Conservation (phyloP, 192 early-diverging fungal species). For the Coemansia sp. region DNA sequence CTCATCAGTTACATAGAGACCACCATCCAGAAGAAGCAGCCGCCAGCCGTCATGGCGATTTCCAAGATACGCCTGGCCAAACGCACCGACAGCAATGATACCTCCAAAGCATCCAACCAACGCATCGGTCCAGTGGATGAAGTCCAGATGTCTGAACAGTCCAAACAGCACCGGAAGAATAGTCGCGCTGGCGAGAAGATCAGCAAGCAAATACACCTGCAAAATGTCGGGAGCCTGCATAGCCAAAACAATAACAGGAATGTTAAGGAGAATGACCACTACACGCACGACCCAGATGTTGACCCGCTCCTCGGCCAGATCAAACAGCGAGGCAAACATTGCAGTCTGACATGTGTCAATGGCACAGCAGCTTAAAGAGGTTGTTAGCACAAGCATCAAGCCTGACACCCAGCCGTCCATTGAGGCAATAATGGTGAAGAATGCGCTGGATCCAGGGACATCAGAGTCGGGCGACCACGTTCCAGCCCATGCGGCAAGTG, state of each 20-base stretch:
- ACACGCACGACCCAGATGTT: slow-evolving; percentile 51
- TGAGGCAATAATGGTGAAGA: slow-evolving; percentile 66
- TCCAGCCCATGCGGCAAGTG: slow-evolving; percentile 67
- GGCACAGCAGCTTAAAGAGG: slow-evolving; percentile 65
- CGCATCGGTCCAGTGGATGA: slow-evolving; percentile 56
- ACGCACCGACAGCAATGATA: slow-evolving; percentile 54
- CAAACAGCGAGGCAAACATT: slow-evolving; percentile 65
- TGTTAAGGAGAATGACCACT: slow-evolving; percentile 50
- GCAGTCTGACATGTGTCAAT: slow-evolving; percentile 72
- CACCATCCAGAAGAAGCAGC: slow-evolving; percentile 48
- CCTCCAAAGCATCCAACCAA: slow-evolving; percentile 58
- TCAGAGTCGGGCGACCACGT: slow-evolving; percentile 54
- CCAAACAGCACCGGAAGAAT: slow-evolving; percentile 60
- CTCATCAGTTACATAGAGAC: slow-evolving; percentile 58
- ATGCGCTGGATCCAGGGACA: slow-evolving; percentile 59
- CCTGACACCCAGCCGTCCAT: slow-evolving; percentile 62
- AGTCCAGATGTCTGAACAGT: slow-evolving; percentile 51
- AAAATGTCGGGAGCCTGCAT: slow-evolving; percentile 61
- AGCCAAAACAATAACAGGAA: slow-evolving; percentile 58
- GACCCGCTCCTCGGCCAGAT: slow-evolving; percentile 54
- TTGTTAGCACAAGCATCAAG: slow-evolving; percentile 61
- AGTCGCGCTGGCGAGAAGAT: slow-evolving; percentile 62
- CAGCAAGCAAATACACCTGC: slow-evolving; percentile 63
- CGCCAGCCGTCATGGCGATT: slow-evolving; percentile 55
- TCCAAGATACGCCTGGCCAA: slow-evolving; percentile 56